These are phyloP conservation scores for Solanum paucissectum DNA, from an alignment of 257 asterid genomes.

Conservation along the genomic window DNA sequence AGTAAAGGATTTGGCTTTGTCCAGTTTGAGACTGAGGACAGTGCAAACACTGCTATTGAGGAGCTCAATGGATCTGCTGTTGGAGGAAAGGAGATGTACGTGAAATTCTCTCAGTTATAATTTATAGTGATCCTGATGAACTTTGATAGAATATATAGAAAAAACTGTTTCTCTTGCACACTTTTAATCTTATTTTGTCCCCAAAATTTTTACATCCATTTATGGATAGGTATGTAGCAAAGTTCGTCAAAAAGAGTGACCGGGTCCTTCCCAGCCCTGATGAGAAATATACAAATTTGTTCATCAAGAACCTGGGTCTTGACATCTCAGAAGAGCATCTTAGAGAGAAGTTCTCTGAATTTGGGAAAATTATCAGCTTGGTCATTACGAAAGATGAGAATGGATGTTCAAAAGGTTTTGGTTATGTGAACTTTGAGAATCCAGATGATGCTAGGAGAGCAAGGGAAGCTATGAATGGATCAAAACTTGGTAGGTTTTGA, in stretches of 20 bases:
- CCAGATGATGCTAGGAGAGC: constrained; percentile 49
- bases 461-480: constrained; percentile 33
- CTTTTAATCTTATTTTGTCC: neutral
- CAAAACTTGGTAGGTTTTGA: constrained; percentile 47
- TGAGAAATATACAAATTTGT: constrained; percentile 35
- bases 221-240: constrained; percentile 42
- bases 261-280: constrained; percentile 21
- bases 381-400: constrained; percentile 32
- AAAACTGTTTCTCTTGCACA: neutral
- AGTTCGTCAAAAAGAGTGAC: constrained; percentile 32
- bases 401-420: constrained; percentile 43
- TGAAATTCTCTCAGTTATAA: neutral
- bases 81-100: constrained; percentile 28
- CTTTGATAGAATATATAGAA: neutral
- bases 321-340: constrained; percentile 33
- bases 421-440: constrained; percentile 44
- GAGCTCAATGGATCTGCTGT: constrained; percentile 27
- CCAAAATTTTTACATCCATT: neutral
- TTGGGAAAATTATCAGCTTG: constrained; percentile 37
- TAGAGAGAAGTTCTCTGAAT: constrained; percentile 31
- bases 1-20: constrained; percentile 64
- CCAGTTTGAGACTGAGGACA: constrained; percentile 33
- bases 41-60: constrained; percentile 38
- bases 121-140: neutral
- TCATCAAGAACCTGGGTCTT: constrained; percentile 37